Evolutionary conservation across 495 filamentous ascomycete species (phyloP).

Genomic region (Tuber microsphaerosporum): DNA sequence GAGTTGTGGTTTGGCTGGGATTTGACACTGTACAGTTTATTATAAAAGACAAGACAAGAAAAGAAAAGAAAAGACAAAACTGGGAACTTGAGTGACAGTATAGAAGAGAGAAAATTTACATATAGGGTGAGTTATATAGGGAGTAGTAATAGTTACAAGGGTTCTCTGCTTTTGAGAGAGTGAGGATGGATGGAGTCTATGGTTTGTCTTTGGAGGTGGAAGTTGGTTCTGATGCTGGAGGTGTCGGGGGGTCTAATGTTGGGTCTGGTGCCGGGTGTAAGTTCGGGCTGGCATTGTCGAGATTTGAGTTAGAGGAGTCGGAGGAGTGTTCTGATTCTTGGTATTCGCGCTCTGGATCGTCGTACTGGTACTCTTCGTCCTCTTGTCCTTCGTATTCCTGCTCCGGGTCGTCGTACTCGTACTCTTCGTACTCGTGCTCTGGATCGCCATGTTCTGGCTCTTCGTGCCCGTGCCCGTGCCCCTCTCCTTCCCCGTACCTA

Average conservation of each 20-base stretch:
- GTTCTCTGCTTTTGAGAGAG: not conserved
- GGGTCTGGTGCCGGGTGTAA: not conserved
- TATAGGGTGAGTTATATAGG: not conserved
- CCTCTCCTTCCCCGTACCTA: too few relatives aligned
- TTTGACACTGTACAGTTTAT: constrained; percentile 16
- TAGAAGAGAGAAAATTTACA: constrained; percentile 15
- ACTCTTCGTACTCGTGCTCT: too few relatives aligned
- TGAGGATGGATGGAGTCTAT: not conserved
- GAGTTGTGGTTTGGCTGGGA: constrained; percentile 27
- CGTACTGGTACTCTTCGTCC: too few relatives aligned
- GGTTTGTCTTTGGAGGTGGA: not conserved
- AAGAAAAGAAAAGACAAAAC: constrained; percentile 9
- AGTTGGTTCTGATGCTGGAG: not conserved
- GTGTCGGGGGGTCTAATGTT: not conserved
- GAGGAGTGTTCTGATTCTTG: not conserved
- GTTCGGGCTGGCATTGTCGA: not conserved
- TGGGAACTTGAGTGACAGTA: constrained; percentile 15
- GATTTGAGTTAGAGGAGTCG: not conserved
- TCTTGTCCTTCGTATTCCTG: too few relatives aligned
- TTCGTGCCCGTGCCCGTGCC: too few relatives aligned
- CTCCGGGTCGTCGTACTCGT: too few relatives aligned
- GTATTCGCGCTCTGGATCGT: too few relatives aligned
- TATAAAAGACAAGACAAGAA: constrained; percentile 16
- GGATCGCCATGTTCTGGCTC: too few relatives aligned
- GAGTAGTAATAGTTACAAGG: not conserved